Base-by-base conservation (phyloP, 441 rosid genomes). In the Cnidoscolus chayamansa region DNA sequence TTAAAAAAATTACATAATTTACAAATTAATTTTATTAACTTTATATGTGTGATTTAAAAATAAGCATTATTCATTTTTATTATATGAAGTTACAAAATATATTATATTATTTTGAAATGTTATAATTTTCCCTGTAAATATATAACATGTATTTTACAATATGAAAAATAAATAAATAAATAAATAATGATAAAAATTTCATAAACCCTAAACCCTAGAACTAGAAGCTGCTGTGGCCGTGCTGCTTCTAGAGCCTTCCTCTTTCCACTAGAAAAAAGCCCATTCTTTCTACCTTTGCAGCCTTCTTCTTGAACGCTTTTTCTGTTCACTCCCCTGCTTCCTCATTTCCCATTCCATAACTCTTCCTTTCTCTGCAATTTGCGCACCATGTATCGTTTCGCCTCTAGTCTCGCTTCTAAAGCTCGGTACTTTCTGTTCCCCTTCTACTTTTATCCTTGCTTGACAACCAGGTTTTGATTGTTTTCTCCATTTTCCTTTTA, bases 401-500 rank as follows among this genome's bases (percentile, higher is more conserved):
- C 83, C 78, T 79, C 92, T 50, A 82, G 80, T 78, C 85, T 93
- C 77, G 96, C 88, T 71, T 86, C 92, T 58, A 90, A 89, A 78
- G 86, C 97, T 56, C 84, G 96, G 97, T 94, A 75, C 32, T 31
- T 63, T 43, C 32, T 31, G 47, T 40, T n/a, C 17, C 35, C 30
- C 31, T 1, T 12, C 40, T 30, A 11, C 25, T 66, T 63, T 40
- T 69, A 31, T 63, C 48, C 19, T 19, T 35, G 3, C 7, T 11
- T 43, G 8, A 40, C 13, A 9, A 31, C 12, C 47, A 53, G 48
- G 63, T 58, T 72, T 61, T 68, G 15, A 31, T 45, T 9, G 19
- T 35, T 48, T 59, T 30, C 6, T 50, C 68, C 37, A 32, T 16
- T 61, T 45, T 31, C 45, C 2, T n/a, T 50, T 20, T 3, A 11